Conservation (phyloP, 2,329 filamentous ascomycete genomes). For the Monilinia polystroma region DNA sequence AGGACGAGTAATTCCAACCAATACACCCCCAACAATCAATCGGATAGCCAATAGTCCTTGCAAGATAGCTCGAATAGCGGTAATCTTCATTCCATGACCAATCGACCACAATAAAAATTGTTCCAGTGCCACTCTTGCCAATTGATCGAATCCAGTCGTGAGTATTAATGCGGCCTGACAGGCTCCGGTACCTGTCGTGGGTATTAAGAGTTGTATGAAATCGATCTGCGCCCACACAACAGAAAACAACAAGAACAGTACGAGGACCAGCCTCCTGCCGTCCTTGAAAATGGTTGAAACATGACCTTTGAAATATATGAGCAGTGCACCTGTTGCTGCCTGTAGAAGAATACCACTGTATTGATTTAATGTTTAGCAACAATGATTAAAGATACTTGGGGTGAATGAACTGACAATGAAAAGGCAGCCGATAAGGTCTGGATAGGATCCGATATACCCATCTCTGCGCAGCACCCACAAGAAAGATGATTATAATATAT, state of each 20-base stretch:
- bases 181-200: constrained; percentile 25
- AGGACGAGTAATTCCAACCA: constrained; percentile 39
- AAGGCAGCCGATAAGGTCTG: constrained; percentile 41
- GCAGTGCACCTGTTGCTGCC: constrained; percentile 37
- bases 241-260: constrained; percentile 40
- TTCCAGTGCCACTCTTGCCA: constrained; percentile 38
- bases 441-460: constrained; percentile 38
- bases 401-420: constrained; percentile 36
- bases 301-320: constrained; percentile 38
- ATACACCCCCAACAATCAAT: constrained; percentile 35
- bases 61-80: constrained; percentile 33
- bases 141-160: constrained; percentile 39
- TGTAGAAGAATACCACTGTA: constrained; percentile 40
- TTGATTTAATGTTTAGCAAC: constrained; percentile 26
- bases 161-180: constrained; percentile 38
- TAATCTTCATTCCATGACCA: constrained; percentile 35
- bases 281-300: constrained; percentile 39
- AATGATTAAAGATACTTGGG: background rate
- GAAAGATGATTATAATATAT: constrained; percentile 31
- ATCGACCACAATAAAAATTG: constrained; percentile 41
- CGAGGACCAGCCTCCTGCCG: constrained; percentile 43
- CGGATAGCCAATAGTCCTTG: constrained; percentile 37
- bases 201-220: constrained; percentile 39
- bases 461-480: constrained; percentile 30
- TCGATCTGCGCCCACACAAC: constrained; percentile 40